These are phyloP conservation scores for Amanita jacksonii DNA, from an alignment of 768 basidiomycete species.

Conservation along the genomic window DNA sequence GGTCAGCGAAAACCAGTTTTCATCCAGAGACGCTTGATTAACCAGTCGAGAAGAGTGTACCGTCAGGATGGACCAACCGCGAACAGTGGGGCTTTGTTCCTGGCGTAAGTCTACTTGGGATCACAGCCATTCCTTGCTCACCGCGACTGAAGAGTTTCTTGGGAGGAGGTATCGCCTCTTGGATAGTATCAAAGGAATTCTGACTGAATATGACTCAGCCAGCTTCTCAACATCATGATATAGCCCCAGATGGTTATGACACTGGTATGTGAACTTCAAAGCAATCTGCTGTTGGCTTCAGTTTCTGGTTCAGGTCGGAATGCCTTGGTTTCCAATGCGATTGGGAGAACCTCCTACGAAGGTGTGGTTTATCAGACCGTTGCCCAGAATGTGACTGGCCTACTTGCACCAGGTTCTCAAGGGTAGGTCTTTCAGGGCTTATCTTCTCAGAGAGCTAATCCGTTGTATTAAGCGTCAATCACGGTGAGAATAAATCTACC, in stretches of 20 bases:
- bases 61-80: conserved; percentile 27
- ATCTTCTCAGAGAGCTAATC: neutral
- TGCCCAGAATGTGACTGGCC: conserved; percentile 37
- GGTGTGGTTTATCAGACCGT: conserved; percentile 39
- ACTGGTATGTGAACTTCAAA: conserved; percentile 16
- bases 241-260: conserved; percentile 25
- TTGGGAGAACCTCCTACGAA: conserved; percentile 20
- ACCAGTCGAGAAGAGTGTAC: conserved; percentile 1
- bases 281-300: neutral
- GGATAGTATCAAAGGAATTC: neutral
- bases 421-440: conserved; percentile 24
- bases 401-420: conserved; percentile 39
- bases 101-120: conserved; percentile 32
- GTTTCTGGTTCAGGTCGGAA: conserved; percentile 18
- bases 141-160: conserved; percentile 19
- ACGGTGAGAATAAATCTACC: conserved; percentile 15
- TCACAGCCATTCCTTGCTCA: neutral
- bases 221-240: conserved; percentile 20
- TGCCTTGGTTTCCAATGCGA: conserved; percentile 18
- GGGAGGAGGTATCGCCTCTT: conserved; percentile 22
- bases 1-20: conserved; percentile 32
- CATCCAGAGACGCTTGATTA: no score
- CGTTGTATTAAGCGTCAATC: conserved; percentile 21
- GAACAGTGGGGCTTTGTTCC: conserved; percentile 45
- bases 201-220: conserved; percentile 15